Percentiles rank a stretch among this genome's conserved stretches.
These are phyloP conservation scores for Neurospora sp. DNA, from an alignment of 495 filamentous ascomycete species.

Conservation along the genomic window DNA sequence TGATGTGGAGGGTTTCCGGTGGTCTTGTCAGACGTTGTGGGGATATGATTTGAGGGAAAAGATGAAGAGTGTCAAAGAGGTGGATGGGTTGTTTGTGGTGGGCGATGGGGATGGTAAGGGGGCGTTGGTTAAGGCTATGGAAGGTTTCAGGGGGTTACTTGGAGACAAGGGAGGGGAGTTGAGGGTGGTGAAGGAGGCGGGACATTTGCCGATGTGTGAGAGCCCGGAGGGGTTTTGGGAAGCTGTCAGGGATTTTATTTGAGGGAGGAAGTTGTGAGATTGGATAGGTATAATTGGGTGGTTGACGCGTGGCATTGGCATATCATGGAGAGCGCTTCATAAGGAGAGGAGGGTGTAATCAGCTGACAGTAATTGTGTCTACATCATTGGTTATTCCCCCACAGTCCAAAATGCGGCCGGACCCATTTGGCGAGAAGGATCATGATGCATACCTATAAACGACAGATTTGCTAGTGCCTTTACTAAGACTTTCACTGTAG, in stretches of 20 bases:
- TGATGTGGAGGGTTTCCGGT: slow-evolving; percentile 57
- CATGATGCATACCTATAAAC: too few species aligned
- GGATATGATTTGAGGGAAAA: slow-evolving; percentile 60
- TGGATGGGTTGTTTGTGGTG: slow-evolving; percentile 56
- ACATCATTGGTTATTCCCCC: neutral
- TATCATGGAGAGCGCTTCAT: neutral
- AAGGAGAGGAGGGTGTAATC: neutral
- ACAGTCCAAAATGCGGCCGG: neutral
- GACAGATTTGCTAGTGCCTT: too few species aligned
- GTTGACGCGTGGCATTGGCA: neutral
- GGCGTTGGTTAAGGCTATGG: slow-evolving; percentile 66
- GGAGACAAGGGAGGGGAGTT: slow-evolving; percentile 43
- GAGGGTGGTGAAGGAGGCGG: slow-evolving; percentile 52
- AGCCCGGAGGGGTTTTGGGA: slow-evolving; percentile 55
- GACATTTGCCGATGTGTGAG: slow-evolving; percentile 79
- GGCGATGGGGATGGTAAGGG: slow-evolving; percentile 59
- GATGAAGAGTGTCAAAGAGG: slow-evolving; percentile 43
- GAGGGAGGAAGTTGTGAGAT: too few species aligned
- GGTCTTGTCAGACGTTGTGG: slow-evolving; percentile 62
- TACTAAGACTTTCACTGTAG: too few species aligned
- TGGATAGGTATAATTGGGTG: neutral
- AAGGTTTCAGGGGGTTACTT: slow-evolving; percentile 51
- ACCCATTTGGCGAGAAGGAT: neutral
- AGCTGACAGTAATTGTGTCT: neutral
- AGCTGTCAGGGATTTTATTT: slow-evolving; percentile 46